phyloP scores from a whole-genome alignment of 2,329 filamentous ascomycete species.

The Penicillium sp. region DNA sequence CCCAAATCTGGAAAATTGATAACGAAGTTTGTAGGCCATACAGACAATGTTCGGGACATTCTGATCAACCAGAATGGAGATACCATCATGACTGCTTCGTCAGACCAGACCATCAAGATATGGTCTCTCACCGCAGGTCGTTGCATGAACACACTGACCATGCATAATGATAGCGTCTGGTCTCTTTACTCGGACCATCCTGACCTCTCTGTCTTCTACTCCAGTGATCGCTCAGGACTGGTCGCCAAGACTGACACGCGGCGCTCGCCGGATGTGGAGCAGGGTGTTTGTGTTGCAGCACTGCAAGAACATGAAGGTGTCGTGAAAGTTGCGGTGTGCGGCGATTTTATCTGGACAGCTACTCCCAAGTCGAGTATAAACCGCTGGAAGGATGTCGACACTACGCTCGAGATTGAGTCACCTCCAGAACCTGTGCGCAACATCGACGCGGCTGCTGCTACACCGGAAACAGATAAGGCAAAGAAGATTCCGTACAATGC shows the following conservation, averaged over 20 bases:
- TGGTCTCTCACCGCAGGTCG: conserved; percentile 95
- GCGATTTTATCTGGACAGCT: conserved; percentile 83
- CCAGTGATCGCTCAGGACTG: conserved; percentile 84
- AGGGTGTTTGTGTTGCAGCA: conserved; percentile 85
- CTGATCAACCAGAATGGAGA: conserved; percentile 85
- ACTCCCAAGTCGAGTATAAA: conserved; percentile 91
- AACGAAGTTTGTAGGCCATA: conserved; percentile 95
- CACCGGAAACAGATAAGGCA: conserved; percentile 12
- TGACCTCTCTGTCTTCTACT: conserved; percentile 86
- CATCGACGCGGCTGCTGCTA: conserved; percentile 34
- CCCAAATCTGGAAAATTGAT: conserved; percentile 82
- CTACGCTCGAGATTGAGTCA: conserved; percentile 64
- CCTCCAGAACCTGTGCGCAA: conserved; percentile 44
- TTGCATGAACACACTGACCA: conserved; percentile 97
- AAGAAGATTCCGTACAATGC: conserved; percentile 74
- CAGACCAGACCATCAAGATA: conserved; percentile 95
- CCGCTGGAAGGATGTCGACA: conserved; percentile 85
- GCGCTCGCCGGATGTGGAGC: conserved; percentile 72
- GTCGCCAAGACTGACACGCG: conserved; percentile 96
- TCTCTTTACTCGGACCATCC: conserved; percentile 88
- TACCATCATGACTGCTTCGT: conserved; percentile 89
- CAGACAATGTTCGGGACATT: conserved; percentile 89
- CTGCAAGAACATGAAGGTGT: conserved; percentile 82
- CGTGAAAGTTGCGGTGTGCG: conserved; percentile 60
- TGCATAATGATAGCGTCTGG: conserved; percentile 99